These are phyloP conservation scores for Tagetes erecta DNA, from an alignment of 129 eudicot species.

Conservation along the genomic window DNA sequence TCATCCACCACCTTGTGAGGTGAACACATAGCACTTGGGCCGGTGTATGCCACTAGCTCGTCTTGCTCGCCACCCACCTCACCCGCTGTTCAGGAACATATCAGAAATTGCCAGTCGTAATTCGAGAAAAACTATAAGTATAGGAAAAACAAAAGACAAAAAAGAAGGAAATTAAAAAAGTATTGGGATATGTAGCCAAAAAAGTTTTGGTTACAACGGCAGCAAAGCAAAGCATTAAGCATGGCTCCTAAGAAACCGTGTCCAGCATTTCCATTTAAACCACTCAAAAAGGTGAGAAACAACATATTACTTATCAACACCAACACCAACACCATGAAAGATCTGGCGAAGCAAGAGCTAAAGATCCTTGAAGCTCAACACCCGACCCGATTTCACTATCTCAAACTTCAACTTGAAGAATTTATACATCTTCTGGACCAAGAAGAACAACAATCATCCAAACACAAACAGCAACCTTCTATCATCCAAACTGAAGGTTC, in stretches of 20 bases:
- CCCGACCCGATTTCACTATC: slow-evolving; percentile 46
- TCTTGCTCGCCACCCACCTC: too few species aligned
- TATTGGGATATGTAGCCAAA: neutral
- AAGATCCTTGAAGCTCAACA: slow-evolving; percentile 53
- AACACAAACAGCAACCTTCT: slow-evolving; percentile 1
- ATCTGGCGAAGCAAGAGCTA: slow-evolving; percentile 59
- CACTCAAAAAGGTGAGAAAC: neutral
- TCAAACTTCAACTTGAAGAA: slow-evolving; percentile 57
- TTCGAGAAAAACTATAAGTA: neutral
- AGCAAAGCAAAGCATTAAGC: neutral
- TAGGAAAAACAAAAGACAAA: neutral
- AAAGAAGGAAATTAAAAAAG: neutral
- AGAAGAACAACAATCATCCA: neutral
- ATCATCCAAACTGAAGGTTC: slow-evolving; percentile 7
- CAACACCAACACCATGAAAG: slow-evolving; percentile 27
- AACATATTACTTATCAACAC: too few species aligned
- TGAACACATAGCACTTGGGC: too few species aligned
- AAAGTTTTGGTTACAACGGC: slow-evolving; percentile 17
- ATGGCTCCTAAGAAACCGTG: slow-evolving; percentile 37
- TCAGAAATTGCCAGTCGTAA: too few species aligned
- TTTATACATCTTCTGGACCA: slow-evolving; percentile 51
- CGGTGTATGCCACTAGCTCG: too few species aligned
- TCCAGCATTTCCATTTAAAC: slow-evolving; percentile 24
- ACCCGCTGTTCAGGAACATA: too few species aligned
- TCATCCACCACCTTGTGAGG: too few species aligned